A percentile compares a stretch with the other conserved stretches of the same genome.
Conservation (phyloP, 176 grass and related monocot species). For the Olyra latifolia region DNA sequence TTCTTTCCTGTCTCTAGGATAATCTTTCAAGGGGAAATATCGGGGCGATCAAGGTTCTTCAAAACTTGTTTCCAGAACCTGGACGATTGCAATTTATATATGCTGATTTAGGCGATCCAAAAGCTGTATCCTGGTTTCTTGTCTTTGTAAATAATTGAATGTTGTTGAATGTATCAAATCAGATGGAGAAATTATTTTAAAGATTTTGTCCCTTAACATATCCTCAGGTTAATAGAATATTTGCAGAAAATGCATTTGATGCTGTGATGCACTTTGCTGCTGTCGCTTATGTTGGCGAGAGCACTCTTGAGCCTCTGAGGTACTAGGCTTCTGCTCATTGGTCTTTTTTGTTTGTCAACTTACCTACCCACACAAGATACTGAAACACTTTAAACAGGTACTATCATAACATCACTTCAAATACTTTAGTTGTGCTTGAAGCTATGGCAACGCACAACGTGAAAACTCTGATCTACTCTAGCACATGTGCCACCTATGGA, state of each 20-base stretch:
- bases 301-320: constrained; percentile 89
- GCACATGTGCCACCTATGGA: constrained; percentile 93
- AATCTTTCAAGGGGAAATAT: constrained; percentile 95
- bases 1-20: constrained; percentile 35
- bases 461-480: constrained; percentile 88
- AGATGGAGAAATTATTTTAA: background rate
- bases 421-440: constrained; percentile 81
- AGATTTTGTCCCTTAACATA: constrained; percentile 32
- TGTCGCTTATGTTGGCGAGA: constrained; percentile 84
- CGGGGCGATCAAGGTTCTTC: constrained; percentile 73
- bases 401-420: constrained; percentile 92
- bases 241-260: constrained; percentile 85
- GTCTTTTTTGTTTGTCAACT: background rate
- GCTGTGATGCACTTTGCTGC: constrained; percentile 95
- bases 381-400: constrained; percentile 54
- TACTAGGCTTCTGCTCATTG: constrained; percentile 22
- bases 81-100: constrained; percentile 83
- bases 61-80: constrained; percentile 59
- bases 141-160: background rate
- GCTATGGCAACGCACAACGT: constrained; percentile 71
- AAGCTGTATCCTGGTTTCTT: constrained; percentile 56
- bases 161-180: background rate
- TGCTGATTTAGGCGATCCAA: constrained; percentile 80
- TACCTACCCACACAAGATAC: background rate
- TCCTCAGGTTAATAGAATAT: constrained; percentile 64